phyloP scores from a whole-genome alignment of 495 filamentous ascomycete genomes.

The Tuber magnatum region DNA sequence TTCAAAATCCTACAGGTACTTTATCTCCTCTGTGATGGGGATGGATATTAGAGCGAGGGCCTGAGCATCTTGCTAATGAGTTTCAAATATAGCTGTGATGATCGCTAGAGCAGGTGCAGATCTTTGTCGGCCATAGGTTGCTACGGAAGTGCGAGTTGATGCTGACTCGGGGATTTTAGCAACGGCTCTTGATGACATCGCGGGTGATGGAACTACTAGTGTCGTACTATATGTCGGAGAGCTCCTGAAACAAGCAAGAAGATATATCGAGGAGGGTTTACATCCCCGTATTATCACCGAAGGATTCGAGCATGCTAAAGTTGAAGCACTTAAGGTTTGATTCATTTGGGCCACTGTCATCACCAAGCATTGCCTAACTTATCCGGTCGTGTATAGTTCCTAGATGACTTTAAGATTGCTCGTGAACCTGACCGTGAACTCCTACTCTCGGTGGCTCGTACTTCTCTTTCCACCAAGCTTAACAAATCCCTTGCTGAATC shows the following conservation, averaged over 20 bases:
- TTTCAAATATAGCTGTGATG: constrained; percentile 76
- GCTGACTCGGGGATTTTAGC: constrained; percentile 44
- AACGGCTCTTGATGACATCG: constrained; percentile 97
- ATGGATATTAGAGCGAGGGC: not conserved
- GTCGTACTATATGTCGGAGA: constrained; percentile 94
- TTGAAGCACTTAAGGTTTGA: constrained; percentile 75
- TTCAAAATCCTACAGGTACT: constrained; percentile 40
- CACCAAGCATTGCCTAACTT: constrained; percentile 16
- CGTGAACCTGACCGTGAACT: constrained; percentile 87
- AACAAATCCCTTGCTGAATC: constrained; percentile 80
- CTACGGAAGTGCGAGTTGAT: not conserved
- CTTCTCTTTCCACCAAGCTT: constrained; percentile 89
- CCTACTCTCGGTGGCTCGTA: constrained; percentile 84
- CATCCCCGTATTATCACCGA: constrained; percentile 96
- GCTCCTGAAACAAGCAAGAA: constrained; percentile 91
- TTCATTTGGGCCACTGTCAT: not conserved
- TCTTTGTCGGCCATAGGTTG: not conserved
- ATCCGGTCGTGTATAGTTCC: constrained; percentile 55
- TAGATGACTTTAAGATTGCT: constrained; percentile 85
- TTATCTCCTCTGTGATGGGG: constrained; percentile 47
- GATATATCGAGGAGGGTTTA: constrained; percentile 86
- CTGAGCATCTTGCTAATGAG: not conserved
- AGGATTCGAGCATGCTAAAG: constrained; percentile 95
- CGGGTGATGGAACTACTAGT: constrained; percentile 94
- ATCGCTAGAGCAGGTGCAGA: constrained; percentile 69